Base-by-base conservation (phyloP, 1,284 basidiomycete genomes). In the Microbotryum lychnidis-dioicae region DNA sequence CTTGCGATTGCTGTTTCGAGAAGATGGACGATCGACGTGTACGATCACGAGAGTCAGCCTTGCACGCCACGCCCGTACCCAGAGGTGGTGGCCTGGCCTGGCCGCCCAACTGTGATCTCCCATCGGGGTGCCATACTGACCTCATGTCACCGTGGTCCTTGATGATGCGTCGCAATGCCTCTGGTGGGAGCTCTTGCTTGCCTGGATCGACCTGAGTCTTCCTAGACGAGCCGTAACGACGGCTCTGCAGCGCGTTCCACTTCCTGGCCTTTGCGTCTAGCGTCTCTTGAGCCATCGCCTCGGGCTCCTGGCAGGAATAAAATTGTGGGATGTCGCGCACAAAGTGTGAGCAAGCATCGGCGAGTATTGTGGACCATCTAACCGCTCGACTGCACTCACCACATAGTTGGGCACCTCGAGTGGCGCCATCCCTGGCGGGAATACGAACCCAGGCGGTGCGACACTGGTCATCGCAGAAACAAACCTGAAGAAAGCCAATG, bases 141-240 rank as follows among this genome's bases (percentile, higher is more conserved):
- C 88, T 91, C 91, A 96, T 93, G 78, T 94, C 91, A 69, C 91
- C 91, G 72, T 94, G 91, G 77, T 96, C 79, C 25, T 96, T 92
- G 79, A 96, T 92, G 71, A 96, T 94, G 84, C 94, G 96, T 62
- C 91, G 85, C 68, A 97, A 86, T 74, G 97, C 93, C 77, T 99
- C 96, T 45, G 90, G 72, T 65, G 81, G 77, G 63, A 79, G 72
- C 62, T 75, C 72, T 63, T 92, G 90, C 77, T 94, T 94, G 57
- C 90, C 91, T 81, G 91, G 89, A 75, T 94, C 91, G 68, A 93
- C 84, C 31, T 87, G 90, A 46, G 87, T 88, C 75, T 86, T 91
- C 65, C 87, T 80, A 77, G 91, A 89, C 77, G 91, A 87, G 54
- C 88, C 89, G 70, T 90, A 94, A 66, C 91, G 82, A 75, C 87